Conservation (phyloP, 2,329 filamentous ascomycete genomes). For the Teratosphaeria zuluensis region DNA sequence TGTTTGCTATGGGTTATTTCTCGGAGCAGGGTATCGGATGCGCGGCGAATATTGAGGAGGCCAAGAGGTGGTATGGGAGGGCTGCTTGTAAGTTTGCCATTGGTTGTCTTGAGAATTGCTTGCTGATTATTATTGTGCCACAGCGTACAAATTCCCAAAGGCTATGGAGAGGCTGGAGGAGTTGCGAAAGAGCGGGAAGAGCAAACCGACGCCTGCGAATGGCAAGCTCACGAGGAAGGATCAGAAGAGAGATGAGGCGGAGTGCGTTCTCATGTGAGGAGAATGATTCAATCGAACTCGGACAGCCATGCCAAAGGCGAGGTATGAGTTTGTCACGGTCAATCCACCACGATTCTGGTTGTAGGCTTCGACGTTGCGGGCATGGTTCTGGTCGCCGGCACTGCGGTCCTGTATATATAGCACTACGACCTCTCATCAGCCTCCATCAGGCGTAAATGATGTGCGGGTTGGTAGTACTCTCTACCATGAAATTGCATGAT, state of each 20-base stretch:
- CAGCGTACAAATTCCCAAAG: conserved; percentile 90
- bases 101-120: not conserved
- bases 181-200: conserved; percentile 67
- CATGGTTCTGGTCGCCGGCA: too few species aligned
- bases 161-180: conserved; percentile 88
- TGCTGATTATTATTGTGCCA: not conserved
- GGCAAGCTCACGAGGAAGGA: conserved; percentile 75
- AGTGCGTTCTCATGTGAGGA: conserved; percentile 72
- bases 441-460: too few species aligned
- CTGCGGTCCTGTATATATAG: too few species aligned
- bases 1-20: conserved; percentile 98
- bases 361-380: too few species aligned
- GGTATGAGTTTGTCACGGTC: too few species aligned
- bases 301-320: too few species aligned
- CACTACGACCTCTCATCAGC: too few species aligned
- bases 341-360: too few species aligned
- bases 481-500: not conserved
- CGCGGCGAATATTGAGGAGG: conserved; percentile 78
- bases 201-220: conserved; percentile 40
- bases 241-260: conserved; percentile 76
- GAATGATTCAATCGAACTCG: not conserved
- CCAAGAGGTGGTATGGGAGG: conserved; percentile 96
- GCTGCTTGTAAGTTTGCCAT: conserved; percentile 68
- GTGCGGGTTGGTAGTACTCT: not conserved
- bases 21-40: conserved; percentile 91